Percentiles rank a stretch among this genome's conserved stretches.
These are phyloP conservation scores for Daedaleopsis nitida DNA, from an alignment of 768 basidiomycete species.

Conservation along the genomic window DNA sequence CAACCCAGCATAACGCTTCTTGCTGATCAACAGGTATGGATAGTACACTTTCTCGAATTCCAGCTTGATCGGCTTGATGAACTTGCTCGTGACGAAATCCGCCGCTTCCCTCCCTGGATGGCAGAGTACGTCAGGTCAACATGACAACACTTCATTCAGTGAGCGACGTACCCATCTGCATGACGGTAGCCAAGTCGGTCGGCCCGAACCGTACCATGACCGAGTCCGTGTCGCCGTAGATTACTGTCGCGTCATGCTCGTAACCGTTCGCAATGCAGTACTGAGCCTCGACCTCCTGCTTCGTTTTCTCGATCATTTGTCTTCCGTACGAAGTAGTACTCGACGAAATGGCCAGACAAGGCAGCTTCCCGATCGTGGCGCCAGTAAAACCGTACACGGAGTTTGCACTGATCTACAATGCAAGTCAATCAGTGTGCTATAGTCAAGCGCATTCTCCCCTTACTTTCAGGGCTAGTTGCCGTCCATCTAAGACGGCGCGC, in stretches of 20 bases:
- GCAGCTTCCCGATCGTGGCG: conserved; percentile 94
- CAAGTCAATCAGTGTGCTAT: neutral
- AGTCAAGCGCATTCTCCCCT: neutral
- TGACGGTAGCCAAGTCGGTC: conserved; percentile 80
- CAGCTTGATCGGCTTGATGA: conserved; percentile 94
- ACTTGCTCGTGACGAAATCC: conserved; percentile 85
- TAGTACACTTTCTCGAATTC: conserved; percentile 99
- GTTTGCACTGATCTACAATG: conserved; percentile 89
- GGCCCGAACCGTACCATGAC: conserved; percentile 99
- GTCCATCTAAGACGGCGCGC: conserved; percentile 94
- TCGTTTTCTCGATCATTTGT: conserved; percentile 98
- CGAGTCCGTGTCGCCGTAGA: conserved; percentile 99
- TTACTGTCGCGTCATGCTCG: conserved; percentile 86
- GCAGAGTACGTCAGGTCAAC: neutral
- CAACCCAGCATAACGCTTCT: conserved; percentile 97
- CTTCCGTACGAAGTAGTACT: conserved; percentile 96
- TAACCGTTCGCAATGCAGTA: conserved; percentile 87
- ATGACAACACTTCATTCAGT: too few relatives aligned
- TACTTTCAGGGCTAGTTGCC: conserved; percentile 95
- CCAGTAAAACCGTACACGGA: conserved; percentile 99
- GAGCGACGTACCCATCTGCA: conserved; percentile 71
- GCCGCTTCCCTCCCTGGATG: conserved; percentile 86
- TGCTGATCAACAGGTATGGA: conserved; percentile 96
- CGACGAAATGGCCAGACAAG: conserved; percentile 94
- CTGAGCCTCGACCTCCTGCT: conserved; percentile 89